Evolutionary conservation across 352 stramenopile genomes (phyloP).

Genomic region (Globisporangium takayamanum): DNA sequence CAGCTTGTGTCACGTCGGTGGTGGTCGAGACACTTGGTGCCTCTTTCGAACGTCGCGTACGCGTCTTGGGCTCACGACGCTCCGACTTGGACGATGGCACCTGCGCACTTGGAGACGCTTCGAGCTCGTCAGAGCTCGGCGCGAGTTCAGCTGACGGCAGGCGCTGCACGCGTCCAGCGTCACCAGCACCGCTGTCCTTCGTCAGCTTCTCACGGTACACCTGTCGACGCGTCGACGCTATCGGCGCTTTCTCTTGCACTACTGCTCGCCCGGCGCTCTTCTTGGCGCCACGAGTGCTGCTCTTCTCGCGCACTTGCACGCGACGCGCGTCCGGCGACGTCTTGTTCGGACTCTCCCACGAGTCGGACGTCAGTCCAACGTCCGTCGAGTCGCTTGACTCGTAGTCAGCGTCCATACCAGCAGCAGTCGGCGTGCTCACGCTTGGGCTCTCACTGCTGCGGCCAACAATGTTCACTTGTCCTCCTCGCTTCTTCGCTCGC

Average conservation of each 20-base stretch:
- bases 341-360: slow-evolving; percentile 14
- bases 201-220: slow-evolving; percentile 59
- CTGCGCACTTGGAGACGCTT: background rate
- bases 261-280: slow-evolving; percentile 10
- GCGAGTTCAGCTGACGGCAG: background rate
- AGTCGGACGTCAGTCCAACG: slow-evolving; percentile 7
- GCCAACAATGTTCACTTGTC: background rate
- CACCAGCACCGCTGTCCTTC: slow-evolving; percentile 11
- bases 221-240: slow-evolving; percentile 26
- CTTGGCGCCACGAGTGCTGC: slow-evolving; percentile 16
- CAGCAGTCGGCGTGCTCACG: background rate
- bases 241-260: slow-evolving; percentile 10
- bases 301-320: slow-evolving; percentile 19
- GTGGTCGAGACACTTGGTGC: background rate
- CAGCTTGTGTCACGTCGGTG: background rate
- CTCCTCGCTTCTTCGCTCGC: background rate
- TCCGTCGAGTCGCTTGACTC: slow-evolving; percentile 17
- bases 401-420: slow-evolving; percentile 7
- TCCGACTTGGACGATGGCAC: background rate
- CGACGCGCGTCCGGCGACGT: slow-evolving; percentile 8
- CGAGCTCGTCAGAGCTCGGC: slow-evolving; percentile 6
- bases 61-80: slow-evolving; percentile 1
- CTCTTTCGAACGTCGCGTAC: slow-evolving; percentile 5
- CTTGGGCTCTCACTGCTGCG: background rate
- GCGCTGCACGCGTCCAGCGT: background rate